Percentiles rank a stretch among this genome's conserved stretches.
phyloP scores from a whole-genome alignment of 495 filamentous ascomycete genomes.

The Trypethelium eluteriae region DNA sequence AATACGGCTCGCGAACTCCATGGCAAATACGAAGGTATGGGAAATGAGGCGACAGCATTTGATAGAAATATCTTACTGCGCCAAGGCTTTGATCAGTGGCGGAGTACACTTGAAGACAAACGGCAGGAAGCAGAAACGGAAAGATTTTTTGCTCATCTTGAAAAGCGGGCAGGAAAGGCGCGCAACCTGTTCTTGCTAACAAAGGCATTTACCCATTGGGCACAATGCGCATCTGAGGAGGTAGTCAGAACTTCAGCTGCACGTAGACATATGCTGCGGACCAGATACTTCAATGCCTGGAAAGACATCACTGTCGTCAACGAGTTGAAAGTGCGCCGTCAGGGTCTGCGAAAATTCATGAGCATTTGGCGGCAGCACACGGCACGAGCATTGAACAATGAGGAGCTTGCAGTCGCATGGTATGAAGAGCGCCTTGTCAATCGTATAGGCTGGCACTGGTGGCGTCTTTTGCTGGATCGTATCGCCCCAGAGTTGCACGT shows the following conservation, averaged over 20 bases:
- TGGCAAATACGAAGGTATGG: slow-evolving; percentile 42
- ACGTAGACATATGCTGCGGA: slow-evolving; percentile 58
- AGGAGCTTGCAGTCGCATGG: slow-evolving; percentile 39
- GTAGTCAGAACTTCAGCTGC: slow-evolving; percentile 52
- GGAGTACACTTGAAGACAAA: slow-evolving; percentile 41
- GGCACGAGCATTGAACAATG: slow-evolving; percentile 31
- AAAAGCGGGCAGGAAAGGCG: slow-evolving; percentile 53
- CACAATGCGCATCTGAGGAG: slow-evolving; percentile 53
- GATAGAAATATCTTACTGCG: slow-evolving; percentile 48
- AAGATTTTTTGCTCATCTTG: slow-evolving; percentile 54
- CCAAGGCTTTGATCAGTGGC: slow-evolving; percentile 55
- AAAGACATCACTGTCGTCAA: slow-evolving; percentile 64
- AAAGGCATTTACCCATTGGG: slow-evolving; percentile 71
- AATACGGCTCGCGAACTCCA: slow-evolving; percentile 39
- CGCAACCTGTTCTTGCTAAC: slow-evolving; percentile 59
- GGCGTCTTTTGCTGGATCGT: slow-evolving; percentile 47
- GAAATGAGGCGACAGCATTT: slow-evolving; percentile 42
- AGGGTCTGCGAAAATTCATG: slow-evolving; percentile 52
- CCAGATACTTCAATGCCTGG: slow-evolving; percentile 73
- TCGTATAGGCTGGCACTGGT: slow-evolving; percentile 49
- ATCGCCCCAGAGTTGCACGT: slow-evolving; percentile 45
- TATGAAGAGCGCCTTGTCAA: slow-evolving; percentile 41
- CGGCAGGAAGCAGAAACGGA: slow-evolving; percentile 46
- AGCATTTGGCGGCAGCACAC: slow-evolving; percentile 46
- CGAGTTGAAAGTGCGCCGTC: slow-evolving; percentile 57